Conservation (phyloP, 192 early-diverging fungal species). For the Funneliformis mosseae region DNA sequence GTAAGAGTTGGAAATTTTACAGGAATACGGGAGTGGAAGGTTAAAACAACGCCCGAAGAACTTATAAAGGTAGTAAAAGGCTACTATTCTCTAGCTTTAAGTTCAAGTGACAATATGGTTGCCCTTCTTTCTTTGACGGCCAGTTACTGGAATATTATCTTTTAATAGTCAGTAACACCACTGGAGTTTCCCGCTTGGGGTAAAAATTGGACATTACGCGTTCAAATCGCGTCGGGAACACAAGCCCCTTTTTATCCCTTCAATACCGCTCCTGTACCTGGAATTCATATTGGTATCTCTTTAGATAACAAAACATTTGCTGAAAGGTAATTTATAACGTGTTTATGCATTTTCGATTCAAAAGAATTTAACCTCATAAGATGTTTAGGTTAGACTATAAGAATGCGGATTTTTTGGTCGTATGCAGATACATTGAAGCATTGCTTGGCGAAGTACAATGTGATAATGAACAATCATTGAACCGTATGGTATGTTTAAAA, state of each 20-base stretch:
- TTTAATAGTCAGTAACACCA: neutral
- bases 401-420: neutral
- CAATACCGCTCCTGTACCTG: neutral
- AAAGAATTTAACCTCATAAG: neutral
- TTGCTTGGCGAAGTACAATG: neutral
- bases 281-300: conserved; percentile 21
- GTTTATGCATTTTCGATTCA: neutral
- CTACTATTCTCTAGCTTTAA: neutral
- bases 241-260: neutral
- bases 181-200: neutral
- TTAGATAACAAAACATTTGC: neutral
- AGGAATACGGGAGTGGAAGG: conserved; percentile 2
- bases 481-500: neutral
- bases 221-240: conserved; percentile 7
- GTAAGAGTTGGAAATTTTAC: neutral
- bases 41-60: neutral
- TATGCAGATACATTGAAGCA: conserved; percentile 7
- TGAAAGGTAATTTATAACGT: neutral
- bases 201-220: neutral
- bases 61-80: neutral
- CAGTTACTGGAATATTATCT: neutral
- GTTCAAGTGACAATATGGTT: neutral
- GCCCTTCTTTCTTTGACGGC: neutral
- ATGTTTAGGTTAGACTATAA: neutral
- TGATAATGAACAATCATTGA: neutral